phyloP scores from a whole-genome alignment of 2,329 filamentous ascomycete genomes.

The Moelleriella libera region DNA sequence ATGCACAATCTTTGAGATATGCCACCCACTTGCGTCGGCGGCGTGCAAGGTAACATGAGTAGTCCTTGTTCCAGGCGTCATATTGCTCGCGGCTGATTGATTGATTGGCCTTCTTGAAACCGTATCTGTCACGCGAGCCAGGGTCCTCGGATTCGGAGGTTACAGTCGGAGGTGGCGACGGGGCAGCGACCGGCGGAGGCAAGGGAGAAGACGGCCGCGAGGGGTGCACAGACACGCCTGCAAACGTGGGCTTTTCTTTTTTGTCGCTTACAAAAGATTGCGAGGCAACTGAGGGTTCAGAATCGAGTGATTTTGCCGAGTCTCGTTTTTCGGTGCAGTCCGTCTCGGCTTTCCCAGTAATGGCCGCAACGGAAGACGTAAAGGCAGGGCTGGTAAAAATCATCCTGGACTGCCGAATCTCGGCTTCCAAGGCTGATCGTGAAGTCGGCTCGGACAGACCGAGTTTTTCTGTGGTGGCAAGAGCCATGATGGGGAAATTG shows the following conservation, averaged over 20 bases:
- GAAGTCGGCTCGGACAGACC: slow-evolving; percentile 8
- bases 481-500: slow-evolving; percentile 1
- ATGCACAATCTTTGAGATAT: slow-evolving; percentile 61
- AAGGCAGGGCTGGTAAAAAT: slow-evolving; percentile 24
- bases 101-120: slow-evolving; percentile 79
- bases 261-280: slow-evolving; percentile 6
- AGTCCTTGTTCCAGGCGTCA: slow-evolving; percentile 65
- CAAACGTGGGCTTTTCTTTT: background rate
- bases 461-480: slow-evolving; percentile 7
- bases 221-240: background rate
- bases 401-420: slow-evolving; percentile 24
- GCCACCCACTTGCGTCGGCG: slow-evolving; percentile 71
- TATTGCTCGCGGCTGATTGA: slow-evolving; percentile 66
- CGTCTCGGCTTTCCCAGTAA: slow-evolving; percentile 15
- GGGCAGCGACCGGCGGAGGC: slow-evolving; percentile 7
- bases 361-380: slow-evolving; percentile 23
- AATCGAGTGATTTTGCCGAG: slow-evolving; percentile 34
- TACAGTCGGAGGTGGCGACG: slow-evolving; percentile 8
- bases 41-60: slow-evolving; percentile 60
- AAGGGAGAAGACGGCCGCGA: slow-evolving; percentile 5
- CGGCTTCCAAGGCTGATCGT: slow-evolving; percentile 19
- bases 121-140: slow-evolving; percentile 61
- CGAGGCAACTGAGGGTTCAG: slow-evolving; percentile 14
- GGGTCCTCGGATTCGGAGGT: slow-evolving; percentile 31
- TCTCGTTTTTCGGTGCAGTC: slow-evolving; percentile 28